phyloP scores from a whole-genome alignment of 345 rosid species.

The Dipteronia dyeriana region DNA sequence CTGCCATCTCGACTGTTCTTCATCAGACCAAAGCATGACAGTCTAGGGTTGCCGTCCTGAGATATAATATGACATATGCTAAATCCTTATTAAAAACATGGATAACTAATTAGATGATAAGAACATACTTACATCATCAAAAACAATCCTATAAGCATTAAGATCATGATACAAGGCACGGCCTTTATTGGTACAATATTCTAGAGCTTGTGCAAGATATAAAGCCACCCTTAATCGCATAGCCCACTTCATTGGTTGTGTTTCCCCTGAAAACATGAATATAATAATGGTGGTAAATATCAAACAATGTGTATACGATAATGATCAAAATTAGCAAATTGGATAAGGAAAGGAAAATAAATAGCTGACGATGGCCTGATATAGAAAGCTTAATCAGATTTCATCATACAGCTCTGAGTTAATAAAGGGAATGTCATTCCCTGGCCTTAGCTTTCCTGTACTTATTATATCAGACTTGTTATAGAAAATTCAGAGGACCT shows the following conservation, averaged over 20 bases:
- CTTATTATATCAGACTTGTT: neutral
- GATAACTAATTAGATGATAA: constrained; percentile 9
- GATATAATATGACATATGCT: constrained; percentile 12
- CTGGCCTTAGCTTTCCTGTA: neutral
- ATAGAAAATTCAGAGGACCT: neutral
- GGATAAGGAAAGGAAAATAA: neutral
- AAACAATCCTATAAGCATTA: constrained; percentile 87
- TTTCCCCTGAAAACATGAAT: constrained; percentile 63
- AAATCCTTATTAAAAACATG: neutral
- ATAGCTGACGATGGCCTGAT: neutral
- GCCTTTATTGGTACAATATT: constrained; percentile 85
- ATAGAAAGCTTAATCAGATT: neutral
- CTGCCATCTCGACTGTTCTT: constrained; percentile 95
- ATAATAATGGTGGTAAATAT: constrained; percentile 4
- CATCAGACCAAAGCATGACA: constrained; percentile 96
- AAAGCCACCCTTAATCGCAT: constrained; percentile 95
- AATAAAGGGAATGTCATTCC: neutral
- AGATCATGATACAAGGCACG: constrained; percentile 91
- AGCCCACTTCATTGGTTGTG: constrained; percentile 96
- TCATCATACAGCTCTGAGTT: neutral
- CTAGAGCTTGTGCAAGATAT: constrained; percentile 91
- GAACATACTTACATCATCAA: constrained; percentile 70
- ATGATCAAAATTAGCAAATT: constrained; percentile 4
- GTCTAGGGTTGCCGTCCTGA: constrained; percentile 87
- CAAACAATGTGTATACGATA: constrained; percentile 1